These are phyloP conservation scores for Plectosphaerella cucumerina DNA, from an alignment of 2,329 filamentous ascomycete genomes.

Conservation along the genomic window DNA sequence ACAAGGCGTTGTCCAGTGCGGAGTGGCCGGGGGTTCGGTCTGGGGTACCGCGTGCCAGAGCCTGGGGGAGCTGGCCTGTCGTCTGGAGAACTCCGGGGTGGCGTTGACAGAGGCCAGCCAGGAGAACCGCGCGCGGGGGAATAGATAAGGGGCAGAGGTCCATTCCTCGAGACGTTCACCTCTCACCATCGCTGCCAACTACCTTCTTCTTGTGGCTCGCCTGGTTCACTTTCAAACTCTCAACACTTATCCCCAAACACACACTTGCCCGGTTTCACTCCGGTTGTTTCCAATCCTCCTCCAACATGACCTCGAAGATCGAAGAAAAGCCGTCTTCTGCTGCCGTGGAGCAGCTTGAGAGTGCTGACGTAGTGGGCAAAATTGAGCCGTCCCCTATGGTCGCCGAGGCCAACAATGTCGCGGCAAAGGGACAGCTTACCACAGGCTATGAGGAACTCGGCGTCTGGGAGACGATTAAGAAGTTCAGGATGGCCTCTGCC, in stretches of 20 bases:
- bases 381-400: not conserved
- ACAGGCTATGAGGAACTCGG: constrained; percentile 20
- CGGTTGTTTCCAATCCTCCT: not conserved
- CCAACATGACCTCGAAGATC: too few species aligned
- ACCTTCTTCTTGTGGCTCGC: not conserved
- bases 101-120: not conserved
- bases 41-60: not conserved
- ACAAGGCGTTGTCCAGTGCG: not conserved
- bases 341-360: not conserved
- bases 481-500: constrained; percentile 18
- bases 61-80: not conserved
- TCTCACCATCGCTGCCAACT: not conserved
- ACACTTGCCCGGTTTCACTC: not conserved
- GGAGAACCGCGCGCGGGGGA: not conserved
- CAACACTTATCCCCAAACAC: not conserved
- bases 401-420: constrained; percentile 11
- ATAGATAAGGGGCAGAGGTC: not conserved
- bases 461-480: constrained; percentile 19
- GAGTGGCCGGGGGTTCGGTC: not conserved
- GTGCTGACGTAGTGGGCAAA: not conserved
- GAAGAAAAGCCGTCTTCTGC: not conserved
- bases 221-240: not conserved
- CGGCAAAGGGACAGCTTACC: constrained; percentile 17
- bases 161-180: not conserved
- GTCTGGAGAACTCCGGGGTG: not conserved